Conservation (phyloP, 352 stramenopile genomes). For the Pythium insidiosum region DNA sequence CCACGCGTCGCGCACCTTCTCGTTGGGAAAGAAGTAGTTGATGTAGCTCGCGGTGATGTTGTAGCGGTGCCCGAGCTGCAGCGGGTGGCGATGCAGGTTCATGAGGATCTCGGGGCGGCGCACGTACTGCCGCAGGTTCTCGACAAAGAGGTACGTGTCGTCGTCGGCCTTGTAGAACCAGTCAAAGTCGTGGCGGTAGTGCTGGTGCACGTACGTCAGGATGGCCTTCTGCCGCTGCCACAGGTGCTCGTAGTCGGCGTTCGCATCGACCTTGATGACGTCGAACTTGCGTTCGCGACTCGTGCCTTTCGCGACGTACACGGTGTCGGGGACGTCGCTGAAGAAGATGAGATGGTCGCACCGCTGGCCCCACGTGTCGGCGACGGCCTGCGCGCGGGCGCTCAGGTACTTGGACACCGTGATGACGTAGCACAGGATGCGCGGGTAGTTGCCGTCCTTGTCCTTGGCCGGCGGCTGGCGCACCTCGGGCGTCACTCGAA, state of each 20-base stretch:
- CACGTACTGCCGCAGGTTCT: conserved; percentile 60
- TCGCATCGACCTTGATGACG: conserved; percentile 53
- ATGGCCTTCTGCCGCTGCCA: conserved; percentile 69
- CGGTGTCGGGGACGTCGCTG: conserved; percentile 54
- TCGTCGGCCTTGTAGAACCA: conserved; percentile 84
- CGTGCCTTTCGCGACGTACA: conserved; percentile 22
- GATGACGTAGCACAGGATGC: conserved; percentile 65
- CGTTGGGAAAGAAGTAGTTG: conserved; percentile 65
- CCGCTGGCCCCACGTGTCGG: conserved; percentile 75
- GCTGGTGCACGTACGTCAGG: conserved; percentile 46
- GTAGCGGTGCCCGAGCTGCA: conserved; percentile 72
- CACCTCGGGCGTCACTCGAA: conserved; percentile 28
- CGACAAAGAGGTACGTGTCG: conserved; percentile 65
- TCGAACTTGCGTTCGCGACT: conserved; percentile 22
- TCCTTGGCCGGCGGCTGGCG: not conserved
- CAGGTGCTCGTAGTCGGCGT: conserved; percentile 57
- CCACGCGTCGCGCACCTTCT: conserved; percentile 39
- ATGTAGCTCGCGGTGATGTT: conserved; percentile 52
- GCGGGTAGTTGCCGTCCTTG: conserved; percentile 22
- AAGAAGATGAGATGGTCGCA: conserved; percentile 81
- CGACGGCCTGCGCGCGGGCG: conserved; percentile 49
- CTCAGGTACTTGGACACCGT: conserved; percentile 68
- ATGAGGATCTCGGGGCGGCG: conserved; percentile 49
- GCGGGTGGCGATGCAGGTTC: conserved; percentile 31
- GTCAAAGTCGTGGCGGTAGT: conserved; percentile 67